phyloP scores from a whole-genome alignment of 345 rosid genomes.

The Rubroshorea leprosula region DNA sequence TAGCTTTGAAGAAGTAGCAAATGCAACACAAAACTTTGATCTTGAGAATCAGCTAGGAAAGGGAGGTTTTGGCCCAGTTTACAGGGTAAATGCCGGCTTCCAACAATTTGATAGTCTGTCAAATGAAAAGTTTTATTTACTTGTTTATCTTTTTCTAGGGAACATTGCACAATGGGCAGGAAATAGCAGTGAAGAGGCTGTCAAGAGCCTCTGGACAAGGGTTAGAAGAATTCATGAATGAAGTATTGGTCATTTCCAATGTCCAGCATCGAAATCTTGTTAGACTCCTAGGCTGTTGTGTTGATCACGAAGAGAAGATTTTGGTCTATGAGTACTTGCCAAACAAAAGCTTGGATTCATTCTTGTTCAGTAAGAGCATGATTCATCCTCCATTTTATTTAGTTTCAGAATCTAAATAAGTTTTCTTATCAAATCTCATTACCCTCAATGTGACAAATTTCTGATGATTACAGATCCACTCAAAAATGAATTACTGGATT shows the following conservation, averaged over 20 bases:
- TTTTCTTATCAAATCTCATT: neutral
- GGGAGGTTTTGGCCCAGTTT: conserved; percentile 25
- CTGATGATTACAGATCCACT: conserved; percentile 3
- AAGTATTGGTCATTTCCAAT: conserved; percentile 27
- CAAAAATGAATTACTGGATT: neutral
- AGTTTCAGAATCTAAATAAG: too few species aligned
- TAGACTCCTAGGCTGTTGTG: conserved; percentile 26
- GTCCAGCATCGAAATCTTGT: conserved; percentile 37
- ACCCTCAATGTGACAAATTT: too few species aligned
- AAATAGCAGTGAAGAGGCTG: conserved; percentile 38
- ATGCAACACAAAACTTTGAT: conserved; percentile 27
- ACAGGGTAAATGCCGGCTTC: conserved; percentile 13
- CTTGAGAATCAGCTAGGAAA: conserved; percentile 23
- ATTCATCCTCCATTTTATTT: too few species aligned
- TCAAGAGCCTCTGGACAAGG: conserved; percentile 26
- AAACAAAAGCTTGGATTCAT: conserved; percentile 28
- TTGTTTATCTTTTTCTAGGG: conserved; percentile 7
- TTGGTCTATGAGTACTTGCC: conserved; percentile 34
- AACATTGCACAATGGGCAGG: conserved; percentile 21
- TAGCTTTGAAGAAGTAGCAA: conserved; percentile 30
- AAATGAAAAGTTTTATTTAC: neutral
- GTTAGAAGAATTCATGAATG: conserved; percentile 32
- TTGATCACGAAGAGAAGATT: conserved; percentile 28
- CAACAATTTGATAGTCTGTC: neutral
- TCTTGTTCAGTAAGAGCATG: conserved; percentile 23